Evolutionary conservation across 2,329 filamentous ascomycete genomes (phyloP), one percentile per base, ranked within the genome.

Genomic region (Ciborinia camelliae): DNA sequence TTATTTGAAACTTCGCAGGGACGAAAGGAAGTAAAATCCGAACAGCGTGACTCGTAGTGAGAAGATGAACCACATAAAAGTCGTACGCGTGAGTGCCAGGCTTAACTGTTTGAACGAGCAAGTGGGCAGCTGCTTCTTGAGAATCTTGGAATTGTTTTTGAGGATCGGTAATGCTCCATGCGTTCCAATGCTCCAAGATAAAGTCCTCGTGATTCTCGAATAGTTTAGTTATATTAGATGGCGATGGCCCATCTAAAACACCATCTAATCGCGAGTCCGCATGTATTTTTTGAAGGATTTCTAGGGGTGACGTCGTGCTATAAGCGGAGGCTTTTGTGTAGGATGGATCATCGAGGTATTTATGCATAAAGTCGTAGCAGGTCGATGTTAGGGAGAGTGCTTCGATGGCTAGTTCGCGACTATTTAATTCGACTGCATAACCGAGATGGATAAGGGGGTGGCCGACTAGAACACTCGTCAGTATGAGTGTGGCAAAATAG

Each of bases 361-460:
- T 85, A 76, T 87, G 85, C 37, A 88, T 75, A 73, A 80, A 84
- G 74, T 84, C 79, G 76, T 88, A 84, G 71, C 84, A 80, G 1
- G 80, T 78, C 10, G 83, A 80, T 0, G 87, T 81, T 67, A 97
- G 81, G 0, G 86, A 87, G 0, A 99, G 82, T 0, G 92, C 90
- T 79, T 99, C 95, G 77, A 97, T 95, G 55, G 88, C 93, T 26
- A 98, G 76, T 69, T 96, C 94, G 65, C 89, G 90, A 71, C 85
- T 95, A 67, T 90, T 86, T 71, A 98, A 82, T 79, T 99, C 94
- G 74, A 90, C 94, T 12, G 92, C 95, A 75, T 96, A 97, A n/a
- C 87, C 93, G 2, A 99, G 83, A 73, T 98, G 95, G 65, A 98
- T 95, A n/a, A 98, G 81, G 1, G 94, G 91, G 72, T 97, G 91